These are phyloP conservation scores for Hibiscus tridactylites DNA, from an alignment of 345 rosid species.

Conservation along the genomic window DNA sequence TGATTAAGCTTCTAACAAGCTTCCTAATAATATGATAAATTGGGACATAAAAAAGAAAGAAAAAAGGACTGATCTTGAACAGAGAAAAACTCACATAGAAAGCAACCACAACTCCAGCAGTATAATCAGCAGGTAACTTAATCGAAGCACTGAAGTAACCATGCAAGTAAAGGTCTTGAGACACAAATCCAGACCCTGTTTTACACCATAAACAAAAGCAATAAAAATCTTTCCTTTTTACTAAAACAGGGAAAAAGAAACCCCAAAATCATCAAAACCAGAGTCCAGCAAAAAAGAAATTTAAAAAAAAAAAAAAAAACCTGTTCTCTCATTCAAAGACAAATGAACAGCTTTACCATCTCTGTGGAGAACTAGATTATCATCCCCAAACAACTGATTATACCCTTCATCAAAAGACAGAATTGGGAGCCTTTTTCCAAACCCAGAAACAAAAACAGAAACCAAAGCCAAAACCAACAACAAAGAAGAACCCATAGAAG, in stretches of 20 bases:
- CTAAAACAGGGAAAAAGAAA: neutral
- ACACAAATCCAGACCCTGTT: slow-evolving; percentile 95
- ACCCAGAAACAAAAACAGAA: slow-evolving; percentile 50
- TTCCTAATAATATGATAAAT: neutral
- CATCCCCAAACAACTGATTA: slow-evolving; percentile 78
- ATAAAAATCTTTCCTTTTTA: too few species aligned
- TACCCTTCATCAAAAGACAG: slow-evolving; percentile 86
- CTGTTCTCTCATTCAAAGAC: slow-evolving; percentile 83
- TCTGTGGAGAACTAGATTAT: slow-evolving; percentile 56
- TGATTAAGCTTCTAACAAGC: neutral
- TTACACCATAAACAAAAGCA: neutral
- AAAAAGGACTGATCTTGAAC: neutral
- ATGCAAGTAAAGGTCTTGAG: slow-evolving; percentile 86
- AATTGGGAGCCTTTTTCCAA: slow-evolving; percentile 38
- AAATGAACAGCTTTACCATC: slow-evolving; percentile 83
- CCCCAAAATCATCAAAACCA: neutral
- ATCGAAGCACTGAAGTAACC: slow-evolving; percentile 93
- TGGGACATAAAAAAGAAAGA: too few species aligned
- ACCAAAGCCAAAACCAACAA: slow-evolving; percentile 29
- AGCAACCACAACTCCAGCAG: slow-evolving; percentile 98
- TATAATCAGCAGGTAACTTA: slow-evolving; percentile 90
- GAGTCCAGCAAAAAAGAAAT: neutral
- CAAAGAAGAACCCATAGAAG: slow-evolving; percentile 4
- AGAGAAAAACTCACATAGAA: slow-evolving; percentile 66
- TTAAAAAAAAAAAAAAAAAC: slow-evolving; percentile 19